These are phyloP conservation scores for Cinchona pubescens DNA, from an alignment of 257 asterid genomes.

Conservation along the genomic window DNA sequence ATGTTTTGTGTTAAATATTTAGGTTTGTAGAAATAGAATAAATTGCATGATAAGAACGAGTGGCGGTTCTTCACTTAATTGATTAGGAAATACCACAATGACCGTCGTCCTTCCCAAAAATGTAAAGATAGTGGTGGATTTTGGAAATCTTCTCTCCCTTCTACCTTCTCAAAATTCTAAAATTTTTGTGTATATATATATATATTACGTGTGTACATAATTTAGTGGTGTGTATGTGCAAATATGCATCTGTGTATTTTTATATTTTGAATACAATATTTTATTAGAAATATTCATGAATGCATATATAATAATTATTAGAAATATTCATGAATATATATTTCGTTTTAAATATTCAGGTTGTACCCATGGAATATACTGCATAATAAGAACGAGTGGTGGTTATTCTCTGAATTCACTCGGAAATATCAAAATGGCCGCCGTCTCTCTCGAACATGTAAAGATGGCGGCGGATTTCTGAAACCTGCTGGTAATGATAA, in stretches of 20 bases:
- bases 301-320: too few relatives aligned
- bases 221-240: too few relatives aligned
- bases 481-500: slow-evolving; percentile 20
- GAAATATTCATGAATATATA: background rate
- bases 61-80: slow-evolving; percentile 23
- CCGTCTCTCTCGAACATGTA: slow-evolving; percentile 16
- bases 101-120: slow-evolving; percentile 14
- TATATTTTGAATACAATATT: too few relatives aligned
- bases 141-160: slow-evolving; percentile 29
- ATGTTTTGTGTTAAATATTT: background rate
- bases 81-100: slow-evolving; percentile 13
- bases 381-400: slow-evolving; percentile 5
- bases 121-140: too few relatives aligned
- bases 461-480: slow-evolving; percentile 23
- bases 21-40: background rate
- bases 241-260: too few relatives aligned
- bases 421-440: slow-evolving; percentile 11
- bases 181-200: too few relatives aligned
- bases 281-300: too few relatives aligned
- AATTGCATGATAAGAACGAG: background rate
- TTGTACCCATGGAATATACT: background rate
- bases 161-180: too few relatives aligned
- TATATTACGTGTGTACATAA: too few relatives aligned
- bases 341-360: background rate
- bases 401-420: slow-evolving; percentile 16